Percentiles rank a stretch among this genome's conserved stretches.
Evolutionary conservation across 768 basidiomycete species (phyloP).

Genomic region (Thelephora ganbajun): DNA sequence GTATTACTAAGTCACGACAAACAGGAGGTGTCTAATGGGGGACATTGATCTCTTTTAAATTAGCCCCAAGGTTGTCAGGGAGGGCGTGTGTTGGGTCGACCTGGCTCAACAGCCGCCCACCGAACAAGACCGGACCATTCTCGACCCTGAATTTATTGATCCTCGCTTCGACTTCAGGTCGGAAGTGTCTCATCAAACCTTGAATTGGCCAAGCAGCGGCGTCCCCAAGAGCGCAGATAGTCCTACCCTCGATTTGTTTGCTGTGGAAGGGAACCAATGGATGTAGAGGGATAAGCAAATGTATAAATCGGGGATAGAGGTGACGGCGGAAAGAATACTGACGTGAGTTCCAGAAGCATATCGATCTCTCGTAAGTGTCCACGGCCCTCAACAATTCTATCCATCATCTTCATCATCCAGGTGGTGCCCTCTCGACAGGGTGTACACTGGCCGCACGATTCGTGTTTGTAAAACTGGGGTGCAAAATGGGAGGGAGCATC

Average conservation of each 20-base stretch:
- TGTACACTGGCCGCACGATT: constrained; percentile 95
- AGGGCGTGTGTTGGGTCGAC: constrained; percentile 57
- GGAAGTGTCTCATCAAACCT: constrained; percentile 94
- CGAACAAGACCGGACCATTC: constrained; percentile 80
- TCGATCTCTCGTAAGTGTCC: constrained; percentile 91
- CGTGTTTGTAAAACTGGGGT: constrained; percentile 88
- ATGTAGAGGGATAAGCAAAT: neutral
- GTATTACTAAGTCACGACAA: no score
- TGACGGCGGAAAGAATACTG: constrained; percentile 13
- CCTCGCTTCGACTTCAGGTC: constrained; percentile 85
- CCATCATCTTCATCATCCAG: constrained; percentile 99
- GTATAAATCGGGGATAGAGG: neutral
- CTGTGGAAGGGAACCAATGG: constrained; percentile 21
- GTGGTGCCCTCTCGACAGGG: constrained; percentile 92
- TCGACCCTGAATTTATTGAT: constrained; percentile 62
- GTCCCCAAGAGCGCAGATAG: constrained; percentile 93
- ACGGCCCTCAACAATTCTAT: constrained; percentile 85
- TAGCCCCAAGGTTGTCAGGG: constrained; percentile 59
- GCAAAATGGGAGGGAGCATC: neutral
- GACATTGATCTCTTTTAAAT: constrained; percentile 25
- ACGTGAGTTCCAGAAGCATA: constrained; percentile 95
- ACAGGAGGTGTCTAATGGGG: neutral
- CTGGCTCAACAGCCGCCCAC: constrained; percentile 59
- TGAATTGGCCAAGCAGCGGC: constrained; percentile 99
- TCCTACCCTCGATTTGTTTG: constrained; percentile 94